Conservation (phyloP, 2,329 filamentous ascomycete species). For the Cladophialophora chaetospira region DNA sequence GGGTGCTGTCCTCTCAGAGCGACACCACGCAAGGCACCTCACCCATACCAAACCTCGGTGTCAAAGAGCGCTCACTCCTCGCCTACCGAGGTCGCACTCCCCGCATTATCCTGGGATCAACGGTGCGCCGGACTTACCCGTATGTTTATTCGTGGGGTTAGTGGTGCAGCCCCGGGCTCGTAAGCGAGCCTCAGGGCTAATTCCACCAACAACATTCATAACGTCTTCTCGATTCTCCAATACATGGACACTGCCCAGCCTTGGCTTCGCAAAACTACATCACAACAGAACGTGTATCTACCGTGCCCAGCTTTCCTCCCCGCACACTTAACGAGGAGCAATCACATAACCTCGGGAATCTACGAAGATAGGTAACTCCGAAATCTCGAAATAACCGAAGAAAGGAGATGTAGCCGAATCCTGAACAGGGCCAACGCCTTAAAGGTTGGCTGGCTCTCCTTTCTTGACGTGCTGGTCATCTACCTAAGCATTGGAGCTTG, state of each 20-base stretch:
- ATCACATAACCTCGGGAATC: slow-evolving; percentile 5
- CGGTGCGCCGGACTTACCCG: too few relatives aligned
- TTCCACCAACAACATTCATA: background rate
- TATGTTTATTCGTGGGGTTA: background rate
- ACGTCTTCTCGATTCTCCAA: background rate
- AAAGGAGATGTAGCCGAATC: background rate
- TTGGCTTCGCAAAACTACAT: background rate
- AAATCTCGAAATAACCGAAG: background rate
- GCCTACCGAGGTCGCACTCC: too few relatives aligned
- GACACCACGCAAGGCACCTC: too few relatives aligned
- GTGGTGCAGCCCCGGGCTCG: background rate
- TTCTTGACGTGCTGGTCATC: background rate
- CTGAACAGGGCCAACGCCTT: background rate
- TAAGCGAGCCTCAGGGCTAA: background rate
- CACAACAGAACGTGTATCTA: background rate
- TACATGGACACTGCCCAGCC: background rate
- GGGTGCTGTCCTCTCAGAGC: background rate
- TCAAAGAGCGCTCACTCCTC: too few relatives aligned
- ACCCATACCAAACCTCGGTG: too few relatives aligned
- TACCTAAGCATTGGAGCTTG: background rate
- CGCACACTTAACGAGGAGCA: background rate
- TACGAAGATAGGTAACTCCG: background rate
- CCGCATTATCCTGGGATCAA: too few relatives aligned
- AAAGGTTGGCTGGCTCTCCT: background rate
- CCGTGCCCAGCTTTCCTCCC: background rate